A percentile compares a stretch with the other conserved stretches of the same genome.
Conservation (phyloP, 2,329 filamentous ascomycete species). For the Neurospora sp. region DNA sequence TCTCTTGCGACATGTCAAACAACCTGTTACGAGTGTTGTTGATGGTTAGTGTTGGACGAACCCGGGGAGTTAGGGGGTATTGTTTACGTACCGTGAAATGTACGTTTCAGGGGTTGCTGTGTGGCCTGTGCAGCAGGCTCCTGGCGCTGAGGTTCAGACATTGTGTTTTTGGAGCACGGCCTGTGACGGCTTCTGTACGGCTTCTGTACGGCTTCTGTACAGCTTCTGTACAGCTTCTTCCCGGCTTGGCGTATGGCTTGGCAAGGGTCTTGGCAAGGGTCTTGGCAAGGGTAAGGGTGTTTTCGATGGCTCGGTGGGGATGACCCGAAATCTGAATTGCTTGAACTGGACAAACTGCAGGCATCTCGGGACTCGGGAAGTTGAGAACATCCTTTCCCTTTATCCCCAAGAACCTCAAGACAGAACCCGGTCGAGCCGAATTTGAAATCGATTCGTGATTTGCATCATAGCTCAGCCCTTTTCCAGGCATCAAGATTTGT, state of each 20-base stretch:
- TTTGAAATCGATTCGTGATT: background rate
- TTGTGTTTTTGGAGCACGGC: background rate
- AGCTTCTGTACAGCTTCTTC: background rate
- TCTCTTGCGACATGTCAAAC: constrained; percentile 17
- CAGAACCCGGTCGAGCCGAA: background rate
- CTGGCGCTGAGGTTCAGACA: background rate
- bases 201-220: background rate
- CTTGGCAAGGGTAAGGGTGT: background rate
- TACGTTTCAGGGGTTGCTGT: constrained; percentile 9
- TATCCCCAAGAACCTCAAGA: background rate
- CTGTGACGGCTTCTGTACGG: background rate
- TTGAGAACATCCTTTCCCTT: background rate
- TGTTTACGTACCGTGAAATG: constrained; percentile 12
- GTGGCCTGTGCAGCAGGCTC: background rate
- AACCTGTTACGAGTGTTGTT: constrained; percentile 7
- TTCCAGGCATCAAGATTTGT: background rate
- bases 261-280: background rate
- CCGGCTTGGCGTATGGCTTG: background rate
- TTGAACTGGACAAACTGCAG: background rate
- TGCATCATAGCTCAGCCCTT: background rate
- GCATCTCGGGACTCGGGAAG: background rate
- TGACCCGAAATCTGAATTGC: background rate
- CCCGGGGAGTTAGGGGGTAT: background rate
- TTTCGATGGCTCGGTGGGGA: background rate
- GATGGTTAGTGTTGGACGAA: background rate